These are phyloP conservation scores for Geotrichum ghanense DNA, from an alignment of 805 yeast species.

Conservation along the genomic window DNA sequence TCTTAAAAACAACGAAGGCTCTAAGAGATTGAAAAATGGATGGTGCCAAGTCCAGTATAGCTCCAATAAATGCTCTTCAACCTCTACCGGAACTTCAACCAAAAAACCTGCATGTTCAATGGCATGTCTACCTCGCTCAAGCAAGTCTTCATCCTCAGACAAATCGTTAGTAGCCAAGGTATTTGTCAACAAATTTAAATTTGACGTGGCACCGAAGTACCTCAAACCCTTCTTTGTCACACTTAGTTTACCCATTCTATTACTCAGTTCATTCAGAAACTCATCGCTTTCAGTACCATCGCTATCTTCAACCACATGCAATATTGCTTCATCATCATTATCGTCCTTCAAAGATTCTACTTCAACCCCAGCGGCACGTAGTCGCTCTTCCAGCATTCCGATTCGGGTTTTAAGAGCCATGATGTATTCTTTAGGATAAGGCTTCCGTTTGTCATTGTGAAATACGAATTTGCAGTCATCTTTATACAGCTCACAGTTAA, in stretches of 20 bases:
- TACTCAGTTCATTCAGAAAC: neutral
- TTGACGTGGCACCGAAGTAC: conserved; percentile 15
- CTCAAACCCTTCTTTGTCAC: conserved; percentile 13
- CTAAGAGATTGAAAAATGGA: conserved; percentile 12
- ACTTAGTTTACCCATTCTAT: conserved; percentile 5
- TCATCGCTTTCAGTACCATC: neutral
- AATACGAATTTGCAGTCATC: conserved; percentile 4
- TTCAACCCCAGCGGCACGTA: conserved; percentile 1
- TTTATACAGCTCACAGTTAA: conserved; percentile 5
- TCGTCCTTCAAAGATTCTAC: neutral
- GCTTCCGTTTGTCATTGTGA: conserved; percentile 9
- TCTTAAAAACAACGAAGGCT: conserved; percentile 11
- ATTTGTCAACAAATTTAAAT: conserved; percentile 4
- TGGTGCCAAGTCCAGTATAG: conserved; percentile 16
- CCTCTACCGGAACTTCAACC: neutral
- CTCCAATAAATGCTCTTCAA: conserved; percentile 12
- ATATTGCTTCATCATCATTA: conserved; percentile 1
- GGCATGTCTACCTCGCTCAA: neutral
- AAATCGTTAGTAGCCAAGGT: conserved; percentile 2
- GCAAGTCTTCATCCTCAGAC: neutral
- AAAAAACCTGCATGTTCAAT: neutral
- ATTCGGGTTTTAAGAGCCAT: conserved; percentile 4
- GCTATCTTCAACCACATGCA: neutral
- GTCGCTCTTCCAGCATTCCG: conserved; percentile 2
- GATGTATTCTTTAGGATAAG: conserved; percentile 8